Percentiles rank a stretch among this genome's conserved stretches.
Conservation (phyloP, 257 asterid genomes). For the Solanum stenotomum region DNA sequence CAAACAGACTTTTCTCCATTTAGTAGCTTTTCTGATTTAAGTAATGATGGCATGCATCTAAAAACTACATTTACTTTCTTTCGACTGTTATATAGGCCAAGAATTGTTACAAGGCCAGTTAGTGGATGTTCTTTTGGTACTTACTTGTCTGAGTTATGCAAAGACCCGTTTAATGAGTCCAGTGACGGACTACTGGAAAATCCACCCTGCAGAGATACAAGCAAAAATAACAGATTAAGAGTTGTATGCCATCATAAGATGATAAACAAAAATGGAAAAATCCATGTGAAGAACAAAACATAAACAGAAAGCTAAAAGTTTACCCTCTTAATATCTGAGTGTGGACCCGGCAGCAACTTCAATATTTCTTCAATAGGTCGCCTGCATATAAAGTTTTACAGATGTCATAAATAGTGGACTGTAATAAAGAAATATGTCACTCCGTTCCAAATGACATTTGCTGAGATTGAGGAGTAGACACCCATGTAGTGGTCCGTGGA, state of each 20-base stretch:
- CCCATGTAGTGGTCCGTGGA: not conserved
- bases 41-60: not conserved
- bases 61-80: not conserved
- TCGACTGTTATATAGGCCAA: not conserved
- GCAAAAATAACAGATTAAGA: not conserved
- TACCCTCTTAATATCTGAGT: conserved; percentile 80
- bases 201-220: conserved; percentile 54
- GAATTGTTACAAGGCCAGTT: not conserved
- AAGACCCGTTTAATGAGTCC: conserved; percentile 52
- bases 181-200: conserved; percentile 58
- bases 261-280: not conserved
- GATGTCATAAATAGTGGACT: not conserved
- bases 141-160: conserved; percentile 60
- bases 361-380: conserved; percentile 85
- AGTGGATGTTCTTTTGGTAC: not conserved
- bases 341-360: conserved; percentile 95
- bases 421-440: not conserved
- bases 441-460: not conserved
- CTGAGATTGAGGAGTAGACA: not conserved
- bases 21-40: not conserved
- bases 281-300: not conserved
- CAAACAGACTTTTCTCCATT: not conserved
- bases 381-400: conserved; percentile 27
- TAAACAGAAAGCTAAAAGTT: conserved; percentile 4
- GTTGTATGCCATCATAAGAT: not conserved